Percentiles rank a stretch among this genome's conserved stretches.
Conservation (phyloP, 305 asterid species). For the Fraxinus baroniana region DNA sequence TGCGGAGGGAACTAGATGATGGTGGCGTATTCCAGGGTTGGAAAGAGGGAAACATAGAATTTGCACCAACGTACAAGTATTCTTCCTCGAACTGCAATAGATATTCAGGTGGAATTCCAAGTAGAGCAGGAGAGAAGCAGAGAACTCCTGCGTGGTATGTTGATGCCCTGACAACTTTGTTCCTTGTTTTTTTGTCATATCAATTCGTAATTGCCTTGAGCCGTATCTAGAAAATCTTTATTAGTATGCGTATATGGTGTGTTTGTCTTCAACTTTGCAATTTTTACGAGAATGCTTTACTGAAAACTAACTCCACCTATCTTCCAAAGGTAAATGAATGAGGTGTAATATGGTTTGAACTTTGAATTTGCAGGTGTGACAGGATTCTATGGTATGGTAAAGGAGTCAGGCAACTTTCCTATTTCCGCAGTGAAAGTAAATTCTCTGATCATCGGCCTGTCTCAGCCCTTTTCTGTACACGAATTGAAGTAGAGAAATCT, state of each 20-base stretch:
- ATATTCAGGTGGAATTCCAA: conserved; percentile 78
- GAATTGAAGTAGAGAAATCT: conserved; percentile 42
- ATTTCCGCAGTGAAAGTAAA: conserved; percentile 90
- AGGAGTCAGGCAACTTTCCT: conserved; percentile 80
- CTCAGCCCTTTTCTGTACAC: conserved; percentile 81
- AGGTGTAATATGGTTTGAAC: conserved; percentile 15
- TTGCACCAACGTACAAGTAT: conserved; percentile 93
- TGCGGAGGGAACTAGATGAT: conserved; percentile 61
- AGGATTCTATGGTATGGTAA: conserved; percentile 88
- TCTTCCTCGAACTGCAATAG: conserved; percentile 68
- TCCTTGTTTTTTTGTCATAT: not conserved
- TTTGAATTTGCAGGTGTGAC: conserved; percentile 67
- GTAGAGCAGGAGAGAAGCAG: conserved; percentile 80
- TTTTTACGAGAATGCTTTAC: not conserved
- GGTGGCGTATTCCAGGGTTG: conserved; percentile 94
- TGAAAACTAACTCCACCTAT: conserved; percentile 4
- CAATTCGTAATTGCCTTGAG: not conserved
- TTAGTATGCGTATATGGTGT: not conserved
- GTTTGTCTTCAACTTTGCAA: not conserved
- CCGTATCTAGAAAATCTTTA: not conserved
- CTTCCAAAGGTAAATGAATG: conserved; percentile 12
- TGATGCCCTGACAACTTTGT: conserved; percentile 14
- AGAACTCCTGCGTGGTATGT: conserved; percentile 96
- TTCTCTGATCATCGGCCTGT: conserved; percentile 96
- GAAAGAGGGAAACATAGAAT: conserved; percentile 82